Percentiles rank a stretch among this genome's conserved stretches.
phyloP scores from a whole-genome alignment of 371 early-diverging fungal species.

The Mycotypha africana region DNA sequence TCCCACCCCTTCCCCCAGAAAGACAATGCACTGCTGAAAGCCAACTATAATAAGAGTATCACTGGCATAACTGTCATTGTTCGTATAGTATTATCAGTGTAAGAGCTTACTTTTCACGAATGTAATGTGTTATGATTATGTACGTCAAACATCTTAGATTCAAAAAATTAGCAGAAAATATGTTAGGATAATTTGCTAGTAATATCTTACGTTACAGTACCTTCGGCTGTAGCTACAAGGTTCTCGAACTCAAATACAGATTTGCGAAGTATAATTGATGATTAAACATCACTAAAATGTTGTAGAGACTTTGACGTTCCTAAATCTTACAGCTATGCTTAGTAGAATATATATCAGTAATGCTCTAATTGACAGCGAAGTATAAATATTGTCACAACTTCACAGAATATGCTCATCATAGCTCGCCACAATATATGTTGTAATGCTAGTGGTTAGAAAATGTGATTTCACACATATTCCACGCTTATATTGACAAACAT shows the following conservation, averaged over 20 bases:
- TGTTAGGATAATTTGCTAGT: neutral
- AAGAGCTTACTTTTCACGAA: slow-evolving; percentile 47
- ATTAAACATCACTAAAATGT: slow-evolving; percentile 45
- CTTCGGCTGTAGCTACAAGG: slow-evolving; percentile 48
- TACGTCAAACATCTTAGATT: slow-evolving; percentile 36
- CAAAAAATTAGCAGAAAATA: neutral
- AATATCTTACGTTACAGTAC: slow-evolving; percentile 30
- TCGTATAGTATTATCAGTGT: too few relatives aligned
- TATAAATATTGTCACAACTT: too few relatives aligned
- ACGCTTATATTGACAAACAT: too few relatives aligned
- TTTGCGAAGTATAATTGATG: slow-evolving; percentile 45
- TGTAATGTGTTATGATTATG: slow-evolving; percentile 31
- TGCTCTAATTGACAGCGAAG: neutral
- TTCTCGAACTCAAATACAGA: slow-evolving; percentile 53
- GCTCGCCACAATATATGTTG: slow-evolving; percentile 54
- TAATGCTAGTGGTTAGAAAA: slow-evolving; percentile 45
- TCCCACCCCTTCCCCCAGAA: slow-evolving; percentile 62
- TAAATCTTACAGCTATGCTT: slow-evolving; percentile 52
- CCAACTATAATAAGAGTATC: slow-evolving; percentile 59
- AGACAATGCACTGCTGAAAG: slow-evolving; percentile 55
- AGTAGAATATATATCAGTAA: neutral
- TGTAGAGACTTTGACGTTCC: slow-evolving; percentile 52
- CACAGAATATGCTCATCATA: slow-evolving; percentile 65
- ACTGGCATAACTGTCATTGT: too few relatives aligned
- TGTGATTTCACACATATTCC: slow-evolving; percentile 48